Percentiles rank a stretch among this genome's conserved stretches.
Conservation (phyloP, 2,329 filamentous ascomycete genomes). For the Clonostachys byssicola region DNA sequence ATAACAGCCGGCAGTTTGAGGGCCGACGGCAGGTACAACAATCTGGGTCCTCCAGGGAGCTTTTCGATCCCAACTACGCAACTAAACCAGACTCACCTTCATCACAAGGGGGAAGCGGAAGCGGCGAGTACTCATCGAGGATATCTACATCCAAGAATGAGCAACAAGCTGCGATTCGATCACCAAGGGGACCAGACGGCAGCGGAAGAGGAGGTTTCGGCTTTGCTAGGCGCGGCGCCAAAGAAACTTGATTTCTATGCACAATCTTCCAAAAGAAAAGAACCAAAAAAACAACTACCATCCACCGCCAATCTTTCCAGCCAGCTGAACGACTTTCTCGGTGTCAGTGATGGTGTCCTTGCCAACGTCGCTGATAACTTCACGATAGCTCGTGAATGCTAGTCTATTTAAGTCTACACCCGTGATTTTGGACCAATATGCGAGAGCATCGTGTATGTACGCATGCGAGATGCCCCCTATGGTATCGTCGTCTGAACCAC, state of each 20-base stretch:
- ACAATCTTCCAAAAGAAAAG: conserved; percentile 10
- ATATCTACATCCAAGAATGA: conserved; percentile 45
- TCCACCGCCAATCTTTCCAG: conserved; percentile 86
- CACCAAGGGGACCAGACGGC: conserved; percentile 74
- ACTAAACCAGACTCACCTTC: conserved; percentile 53
- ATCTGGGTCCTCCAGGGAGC: conserved; percentile 43
- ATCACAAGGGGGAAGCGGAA: conserved; percentile 32
- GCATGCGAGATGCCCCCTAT: conserved; percentile 63
- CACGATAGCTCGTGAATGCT: conserved; percentile 81
- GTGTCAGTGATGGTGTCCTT: conserved; percentile 66
- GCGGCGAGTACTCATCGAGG: conserved; percentile 30
- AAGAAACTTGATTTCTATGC: conserved; percentile 23
- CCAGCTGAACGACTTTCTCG: conserved; percentile 81
- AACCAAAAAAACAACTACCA: conserved; percentile 55
- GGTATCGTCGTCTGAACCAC: conserved; percentile 21
- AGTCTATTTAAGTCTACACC: conserved; percentile 68
- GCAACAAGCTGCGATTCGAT: conserved; percentile 65
- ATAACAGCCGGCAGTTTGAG: conserved; percentile 18
- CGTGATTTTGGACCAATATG: conserved; percentile 72
- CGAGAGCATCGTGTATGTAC: conserved; percentile 64
- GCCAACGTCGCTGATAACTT: conserved; percentile 93
- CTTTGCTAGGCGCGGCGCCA: conserved; percentile 60
- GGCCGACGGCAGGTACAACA: conserved; percentile 15
- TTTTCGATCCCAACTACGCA: conserved; percentile 75
- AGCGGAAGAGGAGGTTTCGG: conserved; percentile 76